Evolutionary conservation across 2,329 filamentous ascomycete genomes (phyloP).

Genomic region (Ampelomyces quisqualis): DNA sequence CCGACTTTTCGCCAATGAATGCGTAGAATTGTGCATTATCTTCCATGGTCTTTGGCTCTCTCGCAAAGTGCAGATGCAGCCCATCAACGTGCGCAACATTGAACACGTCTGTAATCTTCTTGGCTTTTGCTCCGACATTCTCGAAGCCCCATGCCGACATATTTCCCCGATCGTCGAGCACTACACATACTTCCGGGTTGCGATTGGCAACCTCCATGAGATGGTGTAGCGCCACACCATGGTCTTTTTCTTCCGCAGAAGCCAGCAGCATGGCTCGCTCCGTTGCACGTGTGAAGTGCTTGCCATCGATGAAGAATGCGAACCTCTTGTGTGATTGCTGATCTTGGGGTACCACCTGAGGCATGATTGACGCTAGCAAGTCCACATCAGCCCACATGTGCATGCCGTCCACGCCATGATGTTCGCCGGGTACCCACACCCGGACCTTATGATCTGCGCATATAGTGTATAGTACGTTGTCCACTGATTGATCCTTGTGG

Average conservation of each 20-base stretch:
- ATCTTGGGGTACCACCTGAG: slow-evolving; percentile 47
- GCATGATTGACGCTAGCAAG: slow-evolving; percentile 68
- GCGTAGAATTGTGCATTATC: slow-evolving; percentile 70
- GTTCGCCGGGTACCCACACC: slow-evolving; percentile 79
- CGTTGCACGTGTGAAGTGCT: slow-evolving; percentile 75
- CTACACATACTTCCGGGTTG: slow-evolving; percentile 81
- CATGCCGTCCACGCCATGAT: slow-evolving; percentile 68
- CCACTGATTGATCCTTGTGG: slow-evolving; percentile 73
- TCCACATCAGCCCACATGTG: slow-evolving; percentile 81
- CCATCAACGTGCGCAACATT: slow-evolving; percentile 78
- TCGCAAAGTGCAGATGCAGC: slow-evolving; percentile 47
- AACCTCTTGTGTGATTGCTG: slow-evolving; percentile 56
- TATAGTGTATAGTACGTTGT: slow-evolving; percentile 88
- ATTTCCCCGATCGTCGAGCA: slow-evolving; percentile 77
- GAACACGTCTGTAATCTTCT: slow-evolving; percentile 70
- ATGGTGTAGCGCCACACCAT: slow-evolving; percentile 73
- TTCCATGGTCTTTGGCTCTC: slow-evolving; percentile 31
- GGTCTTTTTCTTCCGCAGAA: slow-evolving; percentile 60
- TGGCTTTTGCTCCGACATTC: slow-evolving; percentile 72
- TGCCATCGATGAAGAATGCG: slow-evolving; percentile 79
- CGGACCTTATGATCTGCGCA: slow-evolving; percentile 78
- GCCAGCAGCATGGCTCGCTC: slow-evolving; percentile 71
- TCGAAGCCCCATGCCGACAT: slow-evolving; percentile 94
- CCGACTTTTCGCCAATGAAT: slow-evolving; percentile 65
- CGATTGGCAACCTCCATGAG: slow-evolving; percentile 83